Conservation (phyloP, 768 basidiomycete species). For the Pleurotus tuoliensis region DNA sequence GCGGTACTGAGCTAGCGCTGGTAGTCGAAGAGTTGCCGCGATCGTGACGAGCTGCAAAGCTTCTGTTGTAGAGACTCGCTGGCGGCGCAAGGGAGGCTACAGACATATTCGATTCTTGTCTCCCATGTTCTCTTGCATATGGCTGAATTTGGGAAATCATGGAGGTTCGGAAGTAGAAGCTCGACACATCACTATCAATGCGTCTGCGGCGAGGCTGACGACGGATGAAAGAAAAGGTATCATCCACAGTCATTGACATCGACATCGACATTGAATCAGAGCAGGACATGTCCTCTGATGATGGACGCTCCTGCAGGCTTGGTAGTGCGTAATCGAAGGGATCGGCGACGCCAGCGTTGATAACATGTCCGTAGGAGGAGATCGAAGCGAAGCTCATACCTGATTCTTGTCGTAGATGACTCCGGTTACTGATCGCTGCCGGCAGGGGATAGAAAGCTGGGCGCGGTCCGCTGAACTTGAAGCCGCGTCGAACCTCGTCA, state of each 20-base stretch:
- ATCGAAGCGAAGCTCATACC: conserved; percentile 73
- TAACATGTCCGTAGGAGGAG: conserved; percentile 70
- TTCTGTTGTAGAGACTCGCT: conserved; percentile 69
- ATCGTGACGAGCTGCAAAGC: conserved; percentile 36
- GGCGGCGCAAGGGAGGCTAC: conserved; percentile 57
- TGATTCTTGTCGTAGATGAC: conserved; percentile 52
- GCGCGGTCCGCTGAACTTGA: conserved; percentile 63
- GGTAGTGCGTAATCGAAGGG: conserved; percentile 72
- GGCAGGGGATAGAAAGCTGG: conserved; percentile 64
- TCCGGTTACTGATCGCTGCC: conserved; percentile 27
- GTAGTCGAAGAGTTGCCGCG: conserved; percentile 56
- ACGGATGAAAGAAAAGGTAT: conserved; percentile 65
- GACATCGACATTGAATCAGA: conserved; percentile 31
- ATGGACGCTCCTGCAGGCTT: conserved; percentile 49
- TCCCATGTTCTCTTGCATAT: conserved; percentile 47
- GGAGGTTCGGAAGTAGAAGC: conserved; percentile 66
- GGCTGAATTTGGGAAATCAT: conserved; percentile 21
- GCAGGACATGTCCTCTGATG: conserved; percentile 52
- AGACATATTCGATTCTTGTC: conserved; percentile 61
- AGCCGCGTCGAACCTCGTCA: conserved; percentile 74
- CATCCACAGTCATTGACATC: conserved; percentile 60
- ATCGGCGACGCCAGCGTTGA: conserved; percentile 59
- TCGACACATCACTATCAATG: conserved; percentile 73
- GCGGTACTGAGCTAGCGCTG: conserved; percentile 55
- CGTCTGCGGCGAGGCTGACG: conserved; percentile 41